A percentile compares a stretch with the other conserved stretches of the same genome.
Evolutionary conservation across 129 eudicot species (phyloP).

Genomic region (Smallanthus sonchifolius): DNA sequence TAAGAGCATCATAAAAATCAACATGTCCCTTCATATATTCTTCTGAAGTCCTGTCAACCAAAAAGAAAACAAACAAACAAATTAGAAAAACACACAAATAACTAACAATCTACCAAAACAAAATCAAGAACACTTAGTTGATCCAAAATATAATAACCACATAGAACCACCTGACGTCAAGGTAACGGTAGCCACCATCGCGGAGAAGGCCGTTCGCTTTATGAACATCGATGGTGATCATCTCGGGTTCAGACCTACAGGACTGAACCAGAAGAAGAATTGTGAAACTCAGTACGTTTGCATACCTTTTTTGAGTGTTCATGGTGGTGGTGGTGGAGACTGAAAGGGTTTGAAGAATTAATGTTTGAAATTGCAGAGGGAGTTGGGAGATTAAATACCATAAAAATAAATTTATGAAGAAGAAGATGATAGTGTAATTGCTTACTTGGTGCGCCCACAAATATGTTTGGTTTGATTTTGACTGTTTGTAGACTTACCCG

Average conservation of each 20-base stretch:
- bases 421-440: background rate
- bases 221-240: slow-evolving; percentile 65
- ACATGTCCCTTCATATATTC: slow-evolving; percentile 72
- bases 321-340: background rate
- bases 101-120: background rate
- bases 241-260: slow-evolving; percentile 37
- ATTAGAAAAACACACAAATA: background rate
- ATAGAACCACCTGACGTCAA: slow-evolving; percentile 71
- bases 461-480: background rate
- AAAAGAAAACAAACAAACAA: background rate
- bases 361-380: background rate
- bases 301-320: slow-evolving; percentile 15
- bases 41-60: slow-evolving; percentile 59
- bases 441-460: background rate
- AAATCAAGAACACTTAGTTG: no score
- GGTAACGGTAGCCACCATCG: slow-evolving; percentile 45
- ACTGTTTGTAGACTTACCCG: background rate
- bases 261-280: slow-evolving; percentile 25
- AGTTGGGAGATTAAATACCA: background rate
- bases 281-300: background rate
- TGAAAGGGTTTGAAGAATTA: slow-evolving; percentile 1
- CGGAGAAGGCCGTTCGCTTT: slow-evolving; percentile 50
- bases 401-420: background rate
- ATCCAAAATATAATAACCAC: background rate
- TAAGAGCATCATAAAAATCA: slow-evolving; percentile 47